phyloP scores from a whole-genome alignment of 1,139 yeast genomes.

The Nakaseomyces sp. region DNA sequence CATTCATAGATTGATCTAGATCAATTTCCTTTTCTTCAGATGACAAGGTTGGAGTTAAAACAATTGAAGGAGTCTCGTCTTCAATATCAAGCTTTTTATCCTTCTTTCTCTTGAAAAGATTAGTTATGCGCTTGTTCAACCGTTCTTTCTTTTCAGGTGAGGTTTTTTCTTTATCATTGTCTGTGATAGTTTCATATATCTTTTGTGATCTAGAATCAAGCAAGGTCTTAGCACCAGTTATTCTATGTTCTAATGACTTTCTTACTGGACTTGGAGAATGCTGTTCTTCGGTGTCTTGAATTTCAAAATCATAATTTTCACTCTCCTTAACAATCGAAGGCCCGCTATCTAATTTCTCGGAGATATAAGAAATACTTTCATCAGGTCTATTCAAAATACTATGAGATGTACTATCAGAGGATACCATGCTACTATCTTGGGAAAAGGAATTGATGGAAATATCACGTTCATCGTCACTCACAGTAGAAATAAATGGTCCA shows the following conservation, averaged over 20 bases:
- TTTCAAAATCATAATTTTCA: background rate
- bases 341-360: conserved; percentile 6
- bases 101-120: conserved; percentile 1
- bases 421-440: conserved; percentile 7
- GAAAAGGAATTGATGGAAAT: conserved; percentile 4
- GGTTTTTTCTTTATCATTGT: background rate
- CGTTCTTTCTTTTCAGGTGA: background rate
- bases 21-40: background rate
- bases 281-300: background rate
- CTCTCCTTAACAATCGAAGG: background rate
- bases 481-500: conserved; percentile 12
- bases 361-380: conserved; percentile 3
- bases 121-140: background rate
- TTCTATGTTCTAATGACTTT: conserved; percentile 1
- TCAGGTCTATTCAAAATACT: conserved; percentile 5
- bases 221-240: conserved; percentile 1
- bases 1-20: background rate
- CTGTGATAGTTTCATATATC: background rate
- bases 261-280: background rate
- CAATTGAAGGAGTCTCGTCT: background rate
- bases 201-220: background rate
- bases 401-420: conserved; percentile 6
- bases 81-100: background rate
- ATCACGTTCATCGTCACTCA: conserved; percentile 7
- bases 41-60: background rate